Base-by-base conservation (phyloP, 495 filamentous ascomycete genomes). In the Lophiostoma macrostomum region DNA sequence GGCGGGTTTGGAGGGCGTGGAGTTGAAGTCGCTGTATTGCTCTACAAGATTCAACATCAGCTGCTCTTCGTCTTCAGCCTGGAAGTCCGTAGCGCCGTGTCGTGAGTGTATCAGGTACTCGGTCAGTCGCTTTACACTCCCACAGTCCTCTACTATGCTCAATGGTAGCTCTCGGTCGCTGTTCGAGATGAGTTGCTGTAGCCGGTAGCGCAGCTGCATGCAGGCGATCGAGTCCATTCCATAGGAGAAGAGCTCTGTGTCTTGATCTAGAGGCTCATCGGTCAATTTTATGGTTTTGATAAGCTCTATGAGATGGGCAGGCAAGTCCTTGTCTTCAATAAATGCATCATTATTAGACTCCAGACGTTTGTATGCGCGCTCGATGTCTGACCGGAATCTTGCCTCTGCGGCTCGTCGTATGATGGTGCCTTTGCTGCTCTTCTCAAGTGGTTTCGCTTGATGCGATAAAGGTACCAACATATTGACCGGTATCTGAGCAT, bases 191-290 rank as follows among this genome's bases (percentile, higher is more conserved):
- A 83, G 55, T 1, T 67, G 58, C 5, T 70, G 63, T 37, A 81
- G 74, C 1, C 51, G 60, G 18, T 64, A 54, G 38, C 80, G 71
- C 20, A 83, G 68, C 44, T 70, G 74, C 7, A 74, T 75, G 2
- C 76, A 70, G 28, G 79, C 78, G 18, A 79, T 52, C 3, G 77
- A 81, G 44, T 82, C 79, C 20, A 83, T 72, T 1, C 79, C 80
- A 42, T 69, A 68, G 0, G 68, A 66, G 54, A 82, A 83, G 28
- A 83, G 71, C 56, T 82, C 76, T 0, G 69, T 67, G 7, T 74
- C 67, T 0, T 67, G 18, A 3, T 22, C 44, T 12, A 68, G 40
- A 14, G 46, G 30, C n/a, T 11, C 23, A 12, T 42, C 35, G 0
- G 48, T 55, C 7, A 53, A 53, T 5, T 74, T 22, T 23, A 74